Evolutionary conservation across 257 asterid genomes (phyloP).

Genomic region (Solanum sejunctum): DNA sequence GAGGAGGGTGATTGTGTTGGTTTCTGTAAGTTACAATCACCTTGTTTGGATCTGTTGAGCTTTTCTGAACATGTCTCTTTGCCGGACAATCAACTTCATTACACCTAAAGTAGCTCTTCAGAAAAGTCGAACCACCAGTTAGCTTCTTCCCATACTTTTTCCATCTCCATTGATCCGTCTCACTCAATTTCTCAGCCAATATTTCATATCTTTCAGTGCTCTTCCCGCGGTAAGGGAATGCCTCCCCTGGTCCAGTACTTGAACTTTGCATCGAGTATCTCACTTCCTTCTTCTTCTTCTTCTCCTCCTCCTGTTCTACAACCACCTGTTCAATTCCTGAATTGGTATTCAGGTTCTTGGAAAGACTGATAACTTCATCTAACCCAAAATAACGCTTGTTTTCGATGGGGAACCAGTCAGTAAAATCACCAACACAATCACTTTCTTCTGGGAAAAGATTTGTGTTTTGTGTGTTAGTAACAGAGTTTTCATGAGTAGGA

Average conservation of each 20-base stretch:
- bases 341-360: not conserved
- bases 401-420: not conserved
- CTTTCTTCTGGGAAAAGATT: not conserved
- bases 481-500: not conserved
- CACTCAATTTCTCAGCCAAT: not conserved
- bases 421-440: not conserved
- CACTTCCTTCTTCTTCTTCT: not conserved
- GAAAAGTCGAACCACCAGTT: not conserved
- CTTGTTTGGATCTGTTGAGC: not conserved
- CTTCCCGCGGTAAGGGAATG: not conserved
- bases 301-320: not conserved
- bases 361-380: not conserved
- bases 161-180: constrained; percentile 4
- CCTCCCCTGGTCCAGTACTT: not conserved
- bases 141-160: constrained; percentile 3
- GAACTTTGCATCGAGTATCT: not conserved
- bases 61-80: constrained; percentile 2
- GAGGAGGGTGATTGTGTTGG: not conserved
- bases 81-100: constrained; percentile 2
- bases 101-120: constrained; percentile 1
- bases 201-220: not conserved
- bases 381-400: not conserved
- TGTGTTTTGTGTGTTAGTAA: not conserved
- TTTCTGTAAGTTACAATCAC: not conserved
- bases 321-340: not conserved